Base-by-base conservation (phyloP, 2,329 filamentous ascomycete genomes). In the Aureobasidium sp. region DNA sequence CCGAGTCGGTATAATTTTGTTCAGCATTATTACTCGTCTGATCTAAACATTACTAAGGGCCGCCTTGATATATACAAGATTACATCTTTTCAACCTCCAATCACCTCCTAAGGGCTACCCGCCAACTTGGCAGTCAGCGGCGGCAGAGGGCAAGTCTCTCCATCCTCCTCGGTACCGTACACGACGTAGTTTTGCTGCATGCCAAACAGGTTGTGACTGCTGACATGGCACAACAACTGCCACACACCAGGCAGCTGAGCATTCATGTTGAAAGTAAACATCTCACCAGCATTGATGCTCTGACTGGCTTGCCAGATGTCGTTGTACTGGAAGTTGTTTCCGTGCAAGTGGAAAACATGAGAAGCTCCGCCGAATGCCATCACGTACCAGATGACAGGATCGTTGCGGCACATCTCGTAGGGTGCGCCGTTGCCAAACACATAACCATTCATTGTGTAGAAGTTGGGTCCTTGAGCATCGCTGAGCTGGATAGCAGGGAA, bases 361-460 rank as follows among this genome's bases (percentile, higher is more conserved):
- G 64, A 66, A 15, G 65, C 67, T 17, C 42, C 45, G 17, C 67
- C 68, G 24, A 66, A 68, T 11, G 69, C 67, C 59, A 67, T 68
- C 29, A 69, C 60, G 53, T 71, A 71, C 70, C 69, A 72, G 58
- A 71, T 70, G n/a, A 68, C 68, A 11, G 66, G 63, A 44, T 72
- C 70, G 60, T 67, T 60, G 2, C 67, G 31, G 59, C 69, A 71
- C 67, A 70, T 71, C 45, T 71, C 65, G 64, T 69, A 71, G 12
- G 65, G 61, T 11, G 70, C 69, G 33, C 65, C 67, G 62, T 71
- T 71, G 53, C 64, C 64, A 54, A 68, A 68, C 44, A 71, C 64
- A 62, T 67, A 70, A 19, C 70, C 68, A 49, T 71, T 72, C 52
- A 71, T 65, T 17, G 64, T 53, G 63, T 64, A 62, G 62, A 69